Evolutionary conservation across 176 grass and related monocot species (phyloP), one percentile per base, ranked within the genome.

Genomic region (Hyparrhenia diplandra): DNA sequence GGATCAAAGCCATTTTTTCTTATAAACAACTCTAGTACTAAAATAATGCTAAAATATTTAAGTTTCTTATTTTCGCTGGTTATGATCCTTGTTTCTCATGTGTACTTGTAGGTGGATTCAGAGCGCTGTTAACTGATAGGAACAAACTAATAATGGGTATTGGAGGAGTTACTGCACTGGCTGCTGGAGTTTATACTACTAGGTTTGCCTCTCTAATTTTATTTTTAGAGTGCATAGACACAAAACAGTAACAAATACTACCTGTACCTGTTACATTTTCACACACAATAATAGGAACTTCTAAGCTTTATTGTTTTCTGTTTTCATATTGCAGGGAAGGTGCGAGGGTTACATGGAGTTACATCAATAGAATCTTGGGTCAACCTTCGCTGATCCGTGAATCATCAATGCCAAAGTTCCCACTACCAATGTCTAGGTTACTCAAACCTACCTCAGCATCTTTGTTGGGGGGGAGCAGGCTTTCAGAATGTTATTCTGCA

Each of bases 331-430:
- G 58, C 70, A 95, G 93, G 88, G 97, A 99, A 96, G 97, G 97
- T 82, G 93, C 91, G 24, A 95, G 87, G 41, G 97, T 99, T 82
- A 86, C 77, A 21, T 92, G 91, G 97, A 93, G 93, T 77, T 99
- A 99, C 78, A 60, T 99, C 35, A 99, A 93, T 85, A 93, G 93
- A 90, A 93, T 99, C 28, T 82, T 99, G 76, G 97, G 90, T 23
- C 90, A 99, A 69, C 97, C 97, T 51, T 99, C 93, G 45, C 66
- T 99, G 67, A 99, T 99, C 54, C 93, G 91, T 80, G 97, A 99
- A 91, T 99, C 97, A 82, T 93, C 97, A n/a, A 93, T 96, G 64
- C 78, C 52, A 21, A 99, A 99, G 79, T 93, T 95, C 23, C 87
- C 85, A 57, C 77, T 92, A 64, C 89, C 90, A 86, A 69, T 85